phyloP scores from a whole-genome alignment of 768 basidiomycete genomes.

The Leucocoprinus leucothites region DNA sequence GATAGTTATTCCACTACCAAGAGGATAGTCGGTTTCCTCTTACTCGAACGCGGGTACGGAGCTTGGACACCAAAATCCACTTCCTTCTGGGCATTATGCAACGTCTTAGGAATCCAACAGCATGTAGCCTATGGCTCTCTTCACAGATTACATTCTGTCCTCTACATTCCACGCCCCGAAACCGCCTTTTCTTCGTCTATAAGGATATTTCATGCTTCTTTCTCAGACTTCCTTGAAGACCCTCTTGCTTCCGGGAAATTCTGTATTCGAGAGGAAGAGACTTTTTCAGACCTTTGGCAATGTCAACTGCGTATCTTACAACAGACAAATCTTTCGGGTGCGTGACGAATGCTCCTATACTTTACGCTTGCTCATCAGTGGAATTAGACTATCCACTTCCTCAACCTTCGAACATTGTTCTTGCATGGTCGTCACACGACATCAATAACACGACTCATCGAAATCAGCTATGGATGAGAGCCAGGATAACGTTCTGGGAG shows the following conservation, averaged over 20 bases:
- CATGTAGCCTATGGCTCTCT: constrained; percentile 3
- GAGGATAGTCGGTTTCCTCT: background rate
- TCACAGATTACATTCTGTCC: constrained; percentile 3
- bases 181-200: background rate
- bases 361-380: background rate
- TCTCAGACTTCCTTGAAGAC: background rate
- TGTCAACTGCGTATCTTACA: background rate
- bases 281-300: background rate
- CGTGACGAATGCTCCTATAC: background rate
- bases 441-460: too few relatives aligned
- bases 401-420: background rate
- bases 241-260: background rate
- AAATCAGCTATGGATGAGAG: too few relatives aligned
- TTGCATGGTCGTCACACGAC: background rate
- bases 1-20: background rate
- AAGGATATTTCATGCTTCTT: background rate
- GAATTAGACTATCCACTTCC: background rate
- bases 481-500: too few relatives aligned
- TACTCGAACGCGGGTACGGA: background rate
- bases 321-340: background rate
- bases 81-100: background rate
- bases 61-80: background rate
- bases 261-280: background rate
- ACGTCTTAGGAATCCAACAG: background rate
- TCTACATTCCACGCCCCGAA: background rate